Base-by-base conservation (phyloP, 352 stramenopile genomes). In the Phytophthora melonis region DNA sequence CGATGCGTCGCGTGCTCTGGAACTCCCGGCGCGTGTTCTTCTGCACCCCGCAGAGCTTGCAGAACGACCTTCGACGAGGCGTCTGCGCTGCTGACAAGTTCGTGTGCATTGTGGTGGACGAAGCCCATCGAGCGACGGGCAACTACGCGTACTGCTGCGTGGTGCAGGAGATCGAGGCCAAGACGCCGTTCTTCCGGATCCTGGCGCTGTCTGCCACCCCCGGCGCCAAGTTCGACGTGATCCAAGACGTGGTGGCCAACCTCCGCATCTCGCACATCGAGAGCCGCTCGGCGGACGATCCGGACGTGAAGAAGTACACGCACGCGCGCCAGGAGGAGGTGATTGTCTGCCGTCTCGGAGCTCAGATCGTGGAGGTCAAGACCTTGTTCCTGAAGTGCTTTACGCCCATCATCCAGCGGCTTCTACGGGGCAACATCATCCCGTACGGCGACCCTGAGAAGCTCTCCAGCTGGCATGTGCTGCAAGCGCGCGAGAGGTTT, bases 71-170 rank as follows among this genome's bases (percentile, higher is more conserved):
- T 41, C 78, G 96, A 41, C 77, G 86, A 21, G 83, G 86, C 5
- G 82, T 96, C 7, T 97, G 90, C 49, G 69, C 83, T 55, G 86
- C 91, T 0, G 80, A 92, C 55, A 79, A 84, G 8, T 92, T 99
- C 66, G 97, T 99, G 16, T 99, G 97, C 67, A 75, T 99, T 39
- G 97, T 99, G 0, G 78, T 99, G 45, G 98, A 99, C 73, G 98
- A 99, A 84, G 98, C 97, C 1, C 98, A 99, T 80, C 92, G 95
- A 11, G 97, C 98, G 0, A 98, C 91, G 1, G 97, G 97, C 25
- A 98, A 99, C 58, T 99, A 99, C 77, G 95, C 98, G 3, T 99
- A 99, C 72, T 96, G 91, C 50, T 89, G 84, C n/a, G 92, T 99
- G 36, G 88, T 97, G n/a, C 77, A 92, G 53, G 78, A 86, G 75